These are phyloP conservation scores for Solanum chiquidenum DNA, from an alignment of 257 asterid genomes.

Conservation along the genomic window DNA sequence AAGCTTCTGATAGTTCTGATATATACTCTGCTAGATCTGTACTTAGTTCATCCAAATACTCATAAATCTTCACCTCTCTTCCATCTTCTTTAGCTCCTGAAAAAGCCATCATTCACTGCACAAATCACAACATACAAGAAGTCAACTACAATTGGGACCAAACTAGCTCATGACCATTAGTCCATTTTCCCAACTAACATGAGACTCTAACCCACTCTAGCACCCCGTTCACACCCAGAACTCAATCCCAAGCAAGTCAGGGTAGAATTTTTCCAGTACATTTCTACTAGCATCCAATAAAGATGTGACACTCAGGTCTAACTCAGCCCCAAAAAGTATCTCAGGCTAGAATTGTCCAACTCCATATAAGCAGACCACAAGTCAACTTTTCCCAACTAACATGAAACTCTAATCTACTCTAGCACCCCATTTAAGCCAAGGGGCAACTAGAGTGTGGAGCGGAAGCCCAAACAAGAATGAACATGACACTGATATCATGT, in stretches of 20 bases:
- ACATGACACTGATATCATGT: neutral
- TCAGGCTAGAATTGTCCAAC: too few species aligned
- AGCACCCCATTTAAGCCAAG: neutral
- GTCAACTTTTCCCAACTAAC: neutral
- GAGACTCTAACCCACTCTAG: neutral
- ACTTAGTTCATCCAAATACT: constrained; percentile 53
- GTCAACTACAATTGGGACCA: neutral
- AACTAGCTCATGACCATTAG: neutral
- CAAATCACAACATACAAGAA: neutral
- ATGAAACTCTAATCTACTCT: neutral
- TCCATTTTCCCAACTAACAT: neutral
- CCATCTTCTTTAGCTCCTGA: constrained; percentile 38
- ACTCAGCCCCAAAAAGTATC: neutral
- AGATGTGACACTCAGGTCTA: neutral
- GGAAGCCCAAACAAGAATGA: neutral
- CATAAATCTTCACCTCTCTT: constrained; percentile 55
- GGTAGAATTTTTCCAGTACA: neutral
- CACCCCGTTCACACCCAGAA: neutral
- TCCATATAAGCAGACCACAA: neutral
- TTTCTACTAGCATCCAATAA: neutral
- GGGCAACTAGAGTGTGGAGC: neutral
- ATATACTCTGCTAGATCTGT: constrained; percentile 76
- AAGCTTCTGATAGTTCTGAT: constrained; percentile 73
- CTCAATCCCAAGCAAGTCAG: neutral
- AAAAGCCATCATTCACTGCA: constrained; percentile 50